phyloP scores from a whole-genome alignment of 2,329 filamentous ascomycete genomes.

The Alternaria alternata region DNA sequence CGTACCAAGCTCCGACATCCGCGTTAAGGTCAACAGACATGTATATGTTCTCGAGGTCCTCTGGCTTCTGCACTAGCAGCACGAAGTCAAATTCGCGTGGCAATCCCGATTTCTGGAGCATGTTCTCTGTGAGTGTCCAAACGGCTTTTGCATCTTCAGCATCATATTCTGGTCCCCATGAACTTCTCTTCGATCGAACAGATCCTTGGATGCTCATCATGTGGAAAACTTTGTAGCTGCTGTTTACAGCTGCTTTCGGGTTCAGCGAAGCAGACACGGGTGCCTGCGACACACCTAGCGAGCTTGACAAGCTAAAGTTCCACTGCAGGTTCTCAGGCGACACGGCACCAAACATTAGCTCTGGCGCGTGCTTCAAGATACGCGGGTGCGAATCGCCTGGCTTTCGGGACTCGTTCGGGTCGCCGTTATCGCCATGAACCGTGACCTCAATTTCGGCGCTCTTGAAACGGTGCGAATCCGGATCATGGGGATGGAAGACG shows the following conservation, averaged over 20 bases:
- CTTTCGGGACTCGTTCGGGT: slow-evolving; percentile 9
- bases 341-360: slow-evolving; percentile 58
- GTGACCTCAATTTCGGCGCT: slow-evolving; percentile 56
- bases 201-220: slow-evolving; percentile 62
- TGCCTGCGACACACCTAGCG: slow-evolving; percentile 56
- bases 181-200: slow-evolving; percentile 51
- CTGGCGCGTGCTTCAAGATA: slow-evolving; percentile 61
- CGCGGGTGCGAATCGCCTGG: slow-evolving; percentile 44
- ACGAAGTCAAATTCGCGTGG: slow-evolving; percentile 63
- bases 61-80: slow-evolving; percentile 57
- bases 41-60: slow-evolving; percentile 49
- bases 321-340: slow-evolving; percentile 59
- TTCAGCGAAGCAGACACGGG: slow-evolving; percentile 54
- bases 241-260: slow-evolving; percentile 52
- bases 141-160: slow-evolving; percentile 57
- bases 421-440: slow-evolving; percentile 38
- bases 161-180: slow-evolving; percentile 48
- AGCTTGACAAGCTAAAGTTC: slow-evolving; percentile 58
- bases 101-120: slow-evolving; percentile 57
- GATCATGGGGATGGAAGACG: slow-evolving; percentile 58
- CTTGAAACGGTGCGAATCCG: slow-evolving; percentile 56
- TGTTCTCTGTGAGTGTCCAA: slow-evolving; percentile 62
- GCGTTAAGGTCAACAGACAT: slow-evolving; percentile 56
- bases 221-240: slow-evolving; percentile 56
- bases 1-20: slow-evolving; percentile 52